Base-by-base conservation (phyloP, 768 basidiomycete species). In the Kwoniella mangroviensis region DNA sequence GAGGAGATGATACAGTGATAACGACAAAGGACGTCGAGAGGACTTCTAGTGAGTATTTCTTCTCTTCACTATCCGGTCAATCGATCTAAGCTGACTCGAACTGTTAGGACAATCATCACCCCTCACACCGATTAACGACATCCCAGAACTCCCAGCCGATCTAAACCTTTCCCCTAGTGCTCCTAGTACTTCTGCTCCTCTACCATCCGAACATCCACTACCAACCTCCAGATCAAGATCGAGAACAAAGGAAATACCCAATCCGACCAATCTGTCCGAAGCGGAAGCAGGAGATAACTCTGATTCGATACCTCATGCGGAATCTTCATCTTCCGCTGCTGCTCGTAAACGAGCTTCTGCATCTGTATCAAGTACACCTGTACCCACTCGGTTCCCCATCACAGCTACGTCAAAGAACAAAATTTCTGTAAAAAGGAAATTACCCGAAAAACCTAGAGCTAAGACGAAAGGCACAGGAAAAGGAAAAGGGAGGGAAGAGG, bases 101-200 rank as follows among this genome's bases (percentile, higher is more conserved):
- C 17, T 45, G 51, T 43, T 43, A 79, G 75, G 68, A 4, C 28
- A 34, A 17, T 70, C 73, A 24, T 74, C 76, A 9, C 74, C 78
- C 24, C 65, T 72, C 4, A 72, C 70, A 17, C 70, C 70, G 12
- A 45, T 74, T 9, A 73, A 74, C 3, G 63, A 68, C 28, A 52
- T 79, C 51, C 63, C 63, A 15, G 49, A 26, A 15, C 63, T 54
- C 26, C 22, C 45, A 12, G 15, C 12, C 45, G 22, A 65, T n/a
- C 21, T 26, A 10, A 28, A 28, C 45, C 45, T 49, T 4, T 49
- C 45, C 45, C 45, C 45, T 49, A 49, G 12, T 4, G 17, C 28
- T 24, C 56, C 21, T 42, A 51, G 10, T n/a, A 60, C 34, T 13
- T 26, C 42, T n/a, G 22, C 45, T 19, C 45, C 45, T 49, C 4